Percentiles rank a stretch among this genome's conserved stretches.
Evolutionary conservation across 1,139 yeast genomes (phyloP).

Genomic region (Ogataea hybrid): DNA sequence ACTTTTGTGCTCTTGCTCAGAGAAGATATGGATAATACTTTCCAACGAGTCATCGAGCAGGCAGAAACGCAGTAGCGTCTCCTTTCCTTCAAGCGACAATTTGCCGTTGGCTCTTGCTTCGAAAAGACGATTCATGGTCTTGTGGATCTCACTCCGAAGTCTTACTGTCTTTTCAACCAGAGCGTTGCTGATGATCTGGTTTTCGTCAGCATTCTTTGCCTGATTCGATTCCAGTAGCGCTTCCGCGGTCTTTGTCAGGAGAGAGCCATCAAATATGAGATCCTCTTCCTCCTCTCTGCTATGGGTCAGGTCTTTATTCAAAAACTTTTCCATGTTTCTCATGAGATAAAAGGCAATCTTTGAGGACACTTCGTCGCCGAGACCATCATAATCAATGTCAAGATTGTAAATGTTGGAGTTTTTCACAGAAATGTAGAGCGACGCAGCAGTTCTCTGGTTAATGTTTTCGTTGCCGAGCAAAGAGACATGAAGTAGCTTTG

Average conservation of each 20-base stretch:
- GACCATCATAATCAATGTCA: slow-evolving; percentile 71
- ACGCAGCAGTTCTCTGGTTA: slow-evolving; percentile 58
- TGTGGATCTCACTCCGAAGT: slow-evolving; percentile 56
- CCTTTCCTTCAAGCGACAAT: slow-evolving; percentile 67
- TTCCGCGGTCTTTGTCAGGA: slow-evolving; percentile 66
- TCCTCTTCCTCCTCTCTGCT: slow-evolving; percentile 37
- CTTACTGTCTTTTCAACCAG: slow-evolving; percentile 51
- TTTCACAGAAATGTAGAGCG: slow-evolving; percentile 73
- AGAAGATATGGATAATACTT: slow-evolving; percentile 62
- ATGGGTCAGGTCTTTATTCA: slow-evolving; percentile 39
- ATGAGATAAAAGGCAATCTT: slow-evolving; percentile 79
- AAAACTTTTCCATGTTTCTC: slow-evolving; percentile 71
- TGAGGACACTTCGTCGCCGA: slow-evolving; percentile 71
- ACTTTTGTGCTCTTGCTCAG: slow-evolving; percentile 28
- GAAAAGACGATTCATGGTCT: slow-evolving; percentile 59
- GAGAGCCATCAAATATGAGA: slow-evolving; percentile 51
- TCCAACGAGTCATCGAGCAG: slow-evolving; percentile 69
- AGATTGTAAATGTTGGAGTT: slow-evolving; percentile 68
- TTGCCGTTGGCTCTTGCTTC: slow-evolving; percentile 55
- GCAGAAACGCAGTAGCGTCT: slow-evolving; percentile 64
- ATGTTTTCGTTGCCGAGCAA: slow-evolving; percentile 61
- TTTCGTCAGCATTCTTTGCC: slow-evolving; percentile 31
- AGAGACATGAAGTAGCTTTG: slow-evolving; percentile 70
- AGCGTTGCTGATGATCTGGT: slow-evolving; percentile 40
- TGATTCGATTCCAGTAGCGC: slow-evolving; percentile 40